Evolutionary conservation across 2,329 filamentous ascomycete species (phyloP).

Genomic region (Ascocoryne sarcoides): DNA sequence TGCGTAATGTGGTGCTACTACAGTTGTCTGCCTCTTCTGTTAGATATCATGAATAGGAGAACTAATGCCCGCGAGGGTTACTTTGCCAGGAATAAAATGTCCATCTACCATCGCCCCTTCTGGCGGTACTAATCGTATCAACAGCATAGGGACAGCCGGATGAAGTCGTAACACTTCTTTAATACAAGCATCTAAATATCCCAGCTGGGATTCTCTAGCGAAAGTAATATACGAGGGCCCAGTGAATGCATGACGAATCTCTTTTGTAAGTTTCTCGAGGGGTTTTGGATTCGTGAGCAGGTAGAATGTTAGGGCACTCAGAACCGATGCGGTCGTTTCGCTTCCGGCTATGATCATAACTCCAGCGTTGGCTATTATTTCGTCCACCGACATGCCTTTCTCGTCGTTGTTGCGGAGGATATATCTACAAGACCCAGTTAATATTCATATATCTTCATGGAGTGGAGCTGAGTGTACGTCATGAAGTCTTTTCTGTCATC

Average conservation of each 20-base stretch:
- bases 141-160: slow-evolving; percentile 20
- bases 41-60: no score
- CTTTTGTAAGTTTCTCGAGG: slow-evolving; percentile 28
- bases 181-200: slow-evolving; percentile 35
- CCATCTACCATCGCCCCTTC: slow-evolving; percentile 15
- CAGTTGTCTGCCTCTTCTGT: no score
- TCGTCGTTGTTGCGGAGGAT: slow-evolving; percentile 13
- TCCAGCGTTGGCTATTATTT: slow-evolving; percentile 11
- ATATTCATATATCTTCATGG: no score
- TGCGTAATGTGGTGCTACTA: neutral
- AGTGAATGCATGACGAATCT: slow-evolving; percentile 33
- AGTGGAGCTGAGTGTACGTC: no score
- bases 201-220: slow-evolving; percentile 21
- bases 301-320: slow-evolving; percentile 10
- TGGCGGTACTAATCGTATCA: slow-evolving; percentile 13
- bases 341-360: slow-evolving; percentile 13
- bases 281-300: slow-evolving; percentile 27
- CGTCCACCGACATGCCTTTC: slow-evolving; percentile 13
- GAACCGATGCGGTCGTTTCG: slow-evolving; percentile 16
- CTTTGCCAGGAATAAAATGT: no score
- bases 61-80: no score
- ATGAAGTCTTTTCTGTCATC: no score
- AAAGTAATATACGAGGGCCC: slow-evolving; percentile 33
- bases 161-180: slow-evolving; percentile 36
- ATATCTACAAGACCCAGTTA: no score